These are phyloP conservation scores for Suillus lakei DNA, from an alignment of 768 basidiomycete species.

Conservation along the genomic window DNA sequence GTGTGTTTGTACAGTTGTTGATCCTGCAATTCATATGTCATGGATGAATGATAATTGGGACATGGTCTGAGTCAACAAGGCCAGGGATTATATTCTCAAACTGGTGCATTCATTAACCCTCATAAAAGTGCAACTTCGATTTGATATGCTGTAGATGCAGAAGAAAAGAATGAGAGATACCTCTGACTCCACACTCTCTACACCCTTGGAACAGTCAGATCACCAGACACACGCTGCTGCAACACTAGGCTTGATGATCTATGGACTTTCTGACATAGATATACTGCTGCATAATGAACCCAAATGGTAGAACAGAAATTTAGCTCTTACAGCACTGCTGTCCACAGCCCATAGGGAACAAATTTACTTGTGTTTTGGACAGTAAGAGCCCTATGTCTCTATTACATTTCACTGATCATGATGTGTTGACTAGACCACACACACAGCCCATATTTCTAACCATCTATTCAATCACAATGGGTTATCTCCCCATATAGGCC, in stretches of 20 bases:
- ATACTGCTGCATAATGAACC: neutral
- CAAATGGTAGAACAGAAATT: neutral
- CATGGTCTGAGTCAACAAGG: neutral
- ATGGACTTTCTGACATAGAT: neutral
- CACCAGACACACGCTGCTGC: neutral
- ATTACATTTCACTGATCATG: neutral
- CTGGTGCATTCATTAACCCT: neutral
- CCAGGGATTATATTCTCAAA: neutral
- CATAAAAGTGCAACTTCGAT: neutral
- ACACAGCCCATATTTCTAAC: neutral
- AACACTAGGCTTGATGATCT: neutral
- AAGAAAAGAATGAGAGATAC: neutral
- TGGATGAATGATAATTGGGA: conserved; percentile 1
- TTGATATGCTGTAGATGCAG: neutral
- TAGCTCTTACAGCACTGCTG: neutral
- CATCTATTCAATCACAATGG: conserved; percentile 18
- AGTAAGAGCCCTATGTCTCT: neutral
- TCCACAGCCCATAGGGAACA: neutral
- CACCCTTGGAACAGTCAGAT: neutral
- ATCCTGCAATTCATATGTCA: neutral
- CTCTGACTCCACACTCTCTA: neutral
- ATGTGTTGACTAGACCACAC: neutral
- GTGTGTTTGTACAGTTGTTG: neutral
- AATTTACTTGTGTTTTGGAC: neutral
- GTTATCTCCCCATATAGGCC: conserved; percentile 25